Evolutionary conservation across 106 monocot genomes (phyloP).

Genomic region (Acanthochlamys bracteata): DNA sequence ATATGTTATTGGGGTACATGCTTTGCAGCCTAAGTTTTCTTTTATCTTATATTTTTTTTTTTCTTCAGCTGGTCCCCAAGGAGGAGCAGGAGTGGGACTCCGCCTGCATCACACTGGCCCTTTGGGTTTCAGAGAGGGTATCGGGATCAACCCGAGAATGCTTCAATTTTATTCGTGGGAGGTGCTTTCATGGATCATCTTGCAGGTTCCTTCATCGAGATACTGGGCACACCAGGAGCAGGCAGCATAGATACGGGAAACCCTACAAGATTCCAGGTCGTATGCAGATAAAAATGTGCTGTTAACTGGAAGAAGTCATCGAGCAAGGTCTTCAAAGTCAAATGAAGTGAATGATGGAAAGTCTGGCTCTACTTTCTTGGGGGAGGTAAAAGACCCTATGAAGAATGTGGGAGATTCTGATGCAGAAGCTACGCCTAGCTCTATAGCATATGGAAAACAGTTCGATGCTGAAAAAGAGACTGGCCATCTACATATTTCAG

Average conservation of each 20-base stretch:
- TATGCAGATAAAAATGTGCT: constrained; percentile 2
- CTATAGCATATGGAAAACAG: constrained; percentile 5
- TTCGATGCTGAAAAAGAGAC: not conserved
- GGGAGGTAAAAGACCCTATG: constrained; percentile 7
- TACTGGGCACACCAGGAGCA: constrained; percentile 15
- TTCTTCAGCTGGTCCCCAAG: constrained; percentile 57
- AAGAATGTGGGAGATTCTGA: constrained; percentile 3
- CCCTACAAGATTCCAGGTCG: constrained; percentile 16
- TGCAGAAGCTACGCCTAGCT: constrained; percentile 6
- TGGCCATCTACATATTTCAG: not conserved
- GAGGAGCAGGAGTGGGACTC: constrained; percentile 36
- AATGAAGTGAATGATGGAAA: not conserved
- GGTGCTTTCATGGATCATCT: constrained; percentile 57
- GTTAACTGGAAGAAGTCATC: constrained; percentile 4
- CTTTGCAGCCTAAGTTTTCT: too few species aligned
- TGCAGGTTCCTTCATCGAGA: constrained; percentile 58
- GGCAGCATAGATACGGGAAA: constrained; percentile 20
- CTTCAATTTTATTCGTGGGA: constrained; percentile 43
- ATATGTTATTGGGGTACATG: too few species aligned
- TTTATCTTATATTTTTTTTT: constrained; percentile 1
- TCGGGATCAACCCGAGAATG: constrained; percentile 34
- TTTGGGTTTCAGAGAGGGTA: constrained; percentile 21
- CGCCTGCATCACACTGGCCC: constrained; percentile 16
- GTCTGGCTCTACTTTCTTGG: not conserved
- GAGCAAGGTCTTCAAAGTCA: not conserved